Conservation (phyloP, 1,284 basidiomycete species). For the Rhodotorula sp. region DNA sequence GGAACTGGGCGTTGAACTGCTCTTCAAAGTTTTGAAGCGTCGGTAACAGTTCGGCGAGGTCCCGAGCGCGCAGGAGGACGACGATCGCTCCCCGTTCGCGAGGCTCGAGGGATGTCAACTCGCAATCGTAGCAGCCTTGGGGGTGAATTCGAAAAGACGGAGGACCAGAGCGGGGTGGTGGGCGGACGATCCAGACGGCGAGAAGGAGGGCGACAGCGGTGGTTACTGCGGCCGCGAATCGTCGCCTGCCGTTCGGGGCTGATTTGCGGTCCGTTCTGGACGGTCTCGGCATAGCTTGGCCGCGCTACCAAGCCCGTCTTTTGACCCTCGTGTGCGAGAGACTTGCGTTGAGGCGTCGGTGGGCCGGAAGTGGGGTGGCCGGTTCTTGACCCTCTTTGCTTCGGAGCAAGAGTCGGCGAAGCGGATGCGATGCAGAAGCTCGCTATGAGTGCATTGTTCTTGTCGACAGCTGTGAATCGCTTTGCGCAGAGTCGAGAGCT, state of each 20-base stretch:
- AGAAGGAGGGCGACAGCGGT: constrained; percentile 5
- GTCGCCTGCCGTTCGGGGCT: not conserved
- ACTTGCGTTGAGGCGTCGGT: too few relatives aligned
- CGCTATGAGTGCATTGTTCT: too few relatives aligned
- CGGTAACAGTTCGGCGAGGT: constrained; percentile 37
- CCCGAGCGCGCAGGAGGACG: constrained; percentile 35
- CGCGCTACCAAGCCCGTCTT: too few relatives aligned
- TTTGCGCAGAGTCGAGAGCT: too few relatives aligned
- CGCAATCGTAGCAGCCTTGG: constrained; percentile 14
- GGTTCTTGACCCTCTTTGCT: too few relatives aligned
- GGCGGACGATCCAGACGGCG: constrained; percentile 8
- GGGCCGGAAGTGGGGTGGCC: too few relatives aligned
- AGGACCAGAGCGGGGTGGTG: not conserved
- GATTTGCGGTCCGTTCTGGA: too few relatives aligned
- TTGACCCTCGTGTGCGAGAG: too few relatives aligned
- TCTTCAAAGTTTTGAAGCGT: constrained; percentile 42
- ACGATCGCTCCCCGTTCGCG: constrained; percentile 40
- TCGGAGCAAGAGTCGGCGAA: too few relatives aligned
- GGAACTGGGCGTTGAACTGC: constrained; percentile 38
- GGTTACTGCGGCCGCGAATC: not conserved
- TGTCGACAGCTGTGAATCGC: too few relatives aligned
- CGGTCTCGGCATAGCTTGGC: too few relatives aligned
- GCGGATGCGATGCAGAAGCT: too few relatives aligned
- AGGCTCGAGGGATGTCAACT: constrained; percentile 9
- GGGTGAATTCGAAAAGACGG: not conserved